phyloP scores from a whole-genome alignment of 2,329 filamentous ascomycete genomes.

The Dactylellina parvicollis region DNA sequence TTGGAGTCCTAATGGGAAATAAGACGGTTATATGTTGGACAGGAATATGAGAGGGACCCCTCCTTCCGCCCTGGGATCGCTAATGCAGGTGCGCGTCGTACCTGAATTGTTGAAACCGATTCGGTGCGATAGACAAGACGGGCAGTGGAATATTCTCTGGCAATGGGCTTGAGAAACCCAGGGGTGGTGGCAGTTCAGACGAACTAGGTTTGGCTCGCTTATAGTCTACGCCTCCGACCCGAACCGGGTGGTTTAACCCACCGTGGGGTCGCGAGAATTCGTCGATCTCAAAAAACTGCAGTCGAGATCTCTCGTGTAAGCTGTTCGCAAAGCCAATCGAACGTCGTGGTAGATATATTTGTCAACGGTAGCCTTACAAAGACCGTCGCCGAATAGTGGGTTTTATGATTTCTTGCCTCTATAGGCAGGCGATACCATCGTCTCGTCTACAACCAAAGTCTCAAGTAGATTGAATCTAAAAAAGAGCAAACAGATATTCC shows the following conservation, averaged over 20 bases:
- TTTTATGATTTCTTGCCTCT: no score
- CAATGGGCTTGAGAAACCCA: conserved; percentile 27
- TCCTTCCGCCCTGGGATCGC: not conserved
- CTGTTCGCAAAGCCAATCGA: no score
- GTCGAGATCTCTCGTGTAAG: no score
- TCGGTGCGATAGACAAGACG: conserved; percentile 20
- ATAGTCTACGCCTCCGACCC: not conserved
- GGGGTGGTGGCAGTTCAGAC: conserved; percentile 19
- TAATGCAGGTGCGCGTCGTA: conserved; percentile 17
- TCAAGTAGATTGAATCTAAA: not conserved
- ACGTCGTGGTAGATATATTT: no score
- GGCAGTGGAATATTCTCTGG: conserved; percentile 23
- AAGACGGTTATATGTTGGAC: not conserved
- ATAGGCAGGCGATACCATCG: no score
- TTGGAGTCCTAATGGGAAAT: not conserved
- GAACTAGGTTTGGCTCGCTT: conserved; percentile 34
- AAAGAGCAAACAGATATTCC: not conserved
- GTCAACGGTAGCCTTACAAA: no score
- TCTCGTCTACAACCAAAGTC: not conserved
- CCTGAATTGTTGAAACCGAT: conserved; percentile 23
- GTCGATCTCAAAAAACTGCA: no score
- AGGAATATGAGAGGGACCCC: not conserved
- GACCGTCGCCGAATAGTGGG: no score
- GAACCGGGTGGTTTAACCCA: conserved; percentile 12
- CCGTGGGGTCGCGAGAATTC: not conserved